phyloP scores from a whole-genome alignment of 192 early-diverging fungal genomes.

The Polychytrium aggregatum region DNA sequence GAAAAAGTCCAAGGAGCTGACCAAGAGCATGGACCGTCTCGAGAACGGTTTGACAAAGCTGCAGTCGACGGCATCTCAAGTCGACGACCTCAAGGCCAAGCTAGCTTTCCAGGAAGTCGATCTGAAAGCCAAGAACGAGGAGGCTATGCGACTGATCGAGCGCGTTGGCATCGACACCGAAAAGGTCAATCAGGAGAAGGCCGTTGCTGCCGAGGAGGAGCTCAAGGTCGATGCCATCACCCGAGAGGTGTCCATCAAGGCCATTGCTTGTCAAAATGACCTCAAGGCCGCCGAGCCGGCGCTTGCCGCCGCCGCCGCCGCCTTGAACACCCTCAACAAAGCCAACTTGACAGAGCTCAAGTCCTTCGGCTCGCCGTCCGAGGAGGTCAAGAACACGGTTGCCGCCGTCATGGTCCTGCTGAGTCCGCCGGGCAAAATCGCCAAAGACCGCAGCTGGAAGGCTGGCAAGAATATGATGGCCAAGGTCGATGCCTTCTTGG shows the following conservation, averaged over 20 bases:
- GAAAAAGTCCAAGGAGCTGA: conserved; percentile 39
- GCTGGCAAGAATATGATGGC: conserved; percentile 60
- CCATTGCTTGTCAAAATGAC: conserved; percentile 43
- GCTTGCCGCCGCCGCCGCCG: conserved; percentile 40
- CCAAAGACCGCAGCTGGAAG: conserved; percentile 56
- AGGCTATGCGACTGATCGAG: conserved; percentile 48
- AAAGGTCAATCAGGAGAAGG: conserved; percentile 55
- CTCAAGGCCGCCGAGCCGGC: conserved; percentile 52
- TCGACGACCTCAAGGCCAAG: conserved; percentile 55
- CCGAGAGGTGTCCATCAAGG: conserved; percentile 48
- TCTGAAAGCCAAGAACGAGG: conserved; percentile 53
- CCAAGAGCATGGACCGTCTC: conserved; percentile 53
- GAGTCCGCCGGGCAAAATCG: conserved; percentile 50
- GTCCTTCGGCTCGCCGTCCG: conserved; percentile 54
- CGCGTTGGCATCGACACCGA: conserved; percentile 52
- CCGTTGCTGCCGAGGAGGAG: conserved; percentile 55
- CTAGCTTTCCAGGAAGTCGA: conserved; percentile 55
- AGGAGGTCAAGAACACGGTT: conserved; percentile 44
- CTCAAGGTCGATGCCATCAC: conserved; percentile 49
- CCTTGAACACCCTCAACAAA: conserved; percentile 55
- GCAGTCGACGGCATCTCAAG: conserved; percentile 49
- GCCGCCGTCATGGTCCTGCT: conserved; percentile 55
- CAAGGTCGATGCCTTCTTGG: conserved; percentile 55
- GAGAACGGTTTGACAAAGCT: conserved; percentile 56
- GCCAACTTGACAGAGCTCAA: conserved; percentile 58